These are phyloP conservation scores for Golovinomyces cichoracearum DNA, from an alignment of 2,329 filamentous ascomycete species.

Conservation along the genomic window DNA sequence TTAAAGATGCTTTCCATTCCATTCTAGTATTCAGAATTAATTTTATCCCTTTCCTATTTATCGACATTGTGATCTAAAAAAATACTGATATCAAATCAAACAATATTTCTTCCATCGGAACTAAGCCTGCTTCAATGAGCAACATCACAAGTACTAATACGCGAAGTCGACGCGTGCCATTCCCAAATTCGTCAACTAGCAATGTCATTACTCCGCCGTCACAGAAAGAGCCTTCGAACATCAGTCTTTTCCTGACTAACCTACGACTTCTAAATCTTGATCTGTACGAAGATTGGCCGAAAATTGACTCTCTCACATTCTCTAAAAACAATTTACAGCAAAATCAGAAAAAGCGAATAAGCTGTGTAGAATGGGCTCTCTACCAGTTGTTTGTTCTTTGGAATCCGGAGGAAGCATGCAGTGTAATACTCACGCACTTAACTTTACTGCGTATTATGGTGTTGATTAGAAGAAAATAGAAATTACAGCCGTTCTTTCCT, in stretches of 20 bases:
- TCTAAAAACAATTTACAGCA: slow-evolving; percentile 36
- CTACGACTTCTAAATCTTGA: slow-evolving; percentile 63
- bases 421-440: slow-evolving; percentile 23
- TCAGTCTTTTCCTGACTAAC: slow-evolving; percentile 54
- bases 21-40: too few species aligned
- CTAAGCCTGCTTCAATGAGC: slow-evolving; percentile 8
- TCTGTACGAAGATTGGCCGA: slow-evolving; percentile 51
- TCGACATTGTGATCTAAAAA: too few species aligned
- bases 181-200: slow-evolving; percentile 7
- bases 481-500: slow-evolving; percentile 73
- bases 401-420: slow-evolving; percentile 49
- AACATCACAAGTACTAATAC: slow-evolving; percentile 8
- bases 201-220: slow-evolving; percentile 3
- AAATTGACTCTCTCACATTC: slow-evolving; percentile 44
- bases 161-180: slow-evolving; percentile 10
- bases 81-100: too few species aligned
- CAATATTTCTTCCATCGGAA: too few species aligned
- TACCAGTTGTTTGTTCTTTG: slow-evolving; percentile 66
- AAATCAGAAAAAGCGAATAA: slow-evolving; percentile 59
- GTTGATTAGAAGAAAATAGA: slow-evolving; percentile 23
- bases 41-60: too few species aligned
- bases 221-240: slow-evolving; percentile 21
- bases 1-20: too few species aligned
- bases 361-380: slow-evolving; percentile 71
- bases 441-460: not conserved